Base-by-base conservation (phyloP, 495 filamentous ascomycete species). In the Rhizodiscina lignyota region DNA sequence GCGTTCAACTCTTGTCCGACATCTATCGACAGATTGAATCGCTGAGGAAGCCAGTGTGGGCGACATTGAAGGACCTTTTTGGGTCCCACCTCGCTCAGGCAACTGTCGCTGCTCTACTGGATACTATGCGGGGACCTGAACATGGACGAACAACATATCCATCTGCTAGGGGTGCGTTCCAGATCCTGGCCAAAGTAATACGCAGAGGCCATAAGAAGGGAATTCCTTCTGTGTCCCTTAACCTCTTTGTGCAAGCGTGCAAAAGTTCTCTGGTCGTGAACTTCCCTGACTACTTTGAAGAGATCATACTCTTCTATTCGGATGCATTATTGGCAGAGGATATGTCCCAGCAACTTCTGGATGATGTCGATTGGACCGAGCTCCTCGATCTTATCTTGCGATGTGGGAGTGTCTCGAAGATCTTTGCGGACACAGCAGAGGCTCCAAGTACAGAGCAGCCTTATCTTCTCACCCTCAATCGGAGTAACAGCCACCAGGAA, bases 1-100 rank as follows among this genome's bases (percentile, higher is more conserved):
- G 82, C 45, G 58, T 94, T 16, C 73, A 82, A 48, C 69, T 89
- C 12, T 64, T 94, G 34, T 87, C 82, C 55, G 77, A 75, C 37
- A 82, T 87, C 18, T 78, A 85, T 51, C 74, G 77, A 33, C 70
- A 83, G 15, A 69, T 92, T 15, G 68, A 66, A 21, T 63, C 64
- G 33, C 64, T 86, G 13, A 68, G 72, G 35, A 74, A 79, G 23
- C 69, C 70, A 17, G 74, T 82, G 4, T 92, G 84, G 65, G 70
- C 73, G 32, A 73, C 78, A 13, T 67, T 89, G 23, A 66, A 68
- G 48, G 85, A 79, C 49, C 59, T 93, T 5, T 80, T 77, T 43
- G 76, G 68, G 45, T 92, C 84, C 3, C 79, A 83, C 42, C 70
- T 82, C 41, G 79, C 81, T 21, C 68, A 72, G 17, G 39, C 48